These are phyloP conservation scores for Trichoderma endophyticum DNA, from an alignment of 2,329 filamentous ascomycete species.

Conservation along the genomic window DNA sequence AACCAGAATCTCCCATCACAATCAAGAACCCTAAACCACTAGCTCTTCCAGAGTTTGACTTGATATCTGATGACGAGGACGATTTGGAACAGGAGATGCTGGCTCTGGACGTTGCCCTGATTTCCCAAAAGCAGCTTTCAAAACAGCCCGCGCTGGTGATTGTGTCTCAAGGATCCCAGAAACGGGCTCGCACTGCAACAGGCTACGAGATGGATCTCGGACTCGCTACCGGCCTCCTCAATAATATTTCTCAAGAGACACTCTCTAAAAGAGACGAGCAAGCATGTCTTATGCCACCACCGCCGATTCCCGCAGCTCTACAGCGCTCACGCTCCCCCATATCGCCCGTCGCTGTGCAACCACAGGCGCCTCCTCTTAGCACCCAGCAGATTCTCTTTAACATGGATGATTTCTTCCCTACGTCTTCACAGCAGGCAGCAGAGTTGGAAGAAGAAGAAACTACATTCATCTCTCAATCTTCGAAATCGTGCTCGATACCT, in stretches of 20 bases:
- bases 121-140: neutral
- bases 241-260: neutral
- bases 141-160: neutral
- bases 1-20: neutral
- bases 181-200: neutral
- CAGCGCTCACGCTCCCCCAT: slow-evolving; percentile 19
- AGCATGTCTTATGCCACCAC: neutral
- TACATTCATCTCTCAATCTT: neutral
- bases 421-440: slow-evolving; percentile 52
- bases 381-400: slow-evolving; percentile 54
- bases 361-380: slow-evolving; percentile 36
- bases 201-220: slow-evolving; percentile 6
- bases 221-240: neutral
- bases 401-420: slow-evolving; percentile 54
- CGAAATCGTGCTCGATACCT: slow-evolving; percentile 10
- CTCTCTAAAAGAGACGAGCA: neutral
- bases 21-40: neutral
- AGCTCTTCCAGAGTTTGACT: slow-evolving; percentile 18
- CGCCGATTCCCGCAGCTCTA: slow-evolving; percentile 6
- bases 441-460: slow-evolving; percentile 46
- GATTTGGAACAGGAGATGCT: slow-evolving; percentile 28
- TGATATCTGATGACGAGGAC: slow-evolving; percentile 27
- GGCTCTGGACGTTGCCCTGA: slow-evolving; percentile 22
- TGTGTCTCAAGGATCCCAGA: neutral
- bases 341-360: slow-evolving; percentile 21